Evolutionary conservation across 2,329 filamentous ascomycete species (phyloP).

Genomic region (Aspergillus unguis): DNA sequence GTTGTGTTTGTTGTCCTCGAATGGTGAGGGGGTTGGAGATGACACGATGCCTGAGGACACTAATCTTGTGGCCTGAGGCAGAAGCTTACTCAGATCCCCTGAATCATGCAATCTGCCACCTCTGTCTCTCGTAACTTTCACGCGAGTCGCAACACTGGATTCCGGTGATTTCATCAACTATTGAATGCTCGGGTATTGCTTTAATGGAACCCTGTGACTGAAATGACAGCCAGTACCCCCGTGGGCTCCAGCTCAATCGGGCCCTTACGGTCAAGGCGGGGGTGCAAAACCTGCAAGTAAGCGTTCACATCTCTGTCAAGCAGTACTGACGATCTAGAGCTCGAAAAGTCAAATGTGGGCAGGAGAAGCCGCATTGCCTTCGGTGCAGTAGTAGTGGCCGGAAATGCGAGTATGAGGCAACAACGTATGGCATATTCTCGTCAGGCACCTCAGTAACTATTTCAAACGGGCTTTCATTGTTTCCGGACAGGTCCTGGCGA

Average conservation of each 20-base stretch:
- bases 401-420: conserved; percentile 31
- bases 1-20: no score
- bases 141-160: no score
- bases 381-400: conserved; percentile 34
- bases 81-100: no score
- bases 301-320: conserved; percentile 1
- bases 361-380: conserved; percentile 32
- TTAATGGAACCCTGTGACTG: no score
- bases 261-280: conserved; percentile 23
- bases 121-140: no score
- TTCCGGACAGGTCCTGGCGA: conserved; percentile 25
- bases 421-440: conserved; percentile 5
- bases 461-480: conserved; percentile 17
- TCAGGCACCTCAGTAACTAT: conserved; percentile 4
- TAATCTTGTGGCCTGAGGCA: no score
- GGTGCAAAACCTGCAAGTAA: conserved; percentile 36
- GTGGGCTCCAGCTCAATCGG: neutral
- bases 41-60: no score
- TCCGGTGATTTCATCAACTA: no score
- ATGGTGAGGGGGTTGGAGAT: no score
- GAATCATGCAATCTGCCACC: no score
- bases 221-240: no score
- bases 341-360: conserved; percentile 37
- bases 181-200: no score
- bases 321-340: conserved; percentile 19